A percentile compares a stretch with the other conserved stretches of the same genome.
These are phyloP conservation scores for Mucor indicus DNA, from an alignment of 371 early-diverging fungal species.

Conservation along the genomic window DNA sequence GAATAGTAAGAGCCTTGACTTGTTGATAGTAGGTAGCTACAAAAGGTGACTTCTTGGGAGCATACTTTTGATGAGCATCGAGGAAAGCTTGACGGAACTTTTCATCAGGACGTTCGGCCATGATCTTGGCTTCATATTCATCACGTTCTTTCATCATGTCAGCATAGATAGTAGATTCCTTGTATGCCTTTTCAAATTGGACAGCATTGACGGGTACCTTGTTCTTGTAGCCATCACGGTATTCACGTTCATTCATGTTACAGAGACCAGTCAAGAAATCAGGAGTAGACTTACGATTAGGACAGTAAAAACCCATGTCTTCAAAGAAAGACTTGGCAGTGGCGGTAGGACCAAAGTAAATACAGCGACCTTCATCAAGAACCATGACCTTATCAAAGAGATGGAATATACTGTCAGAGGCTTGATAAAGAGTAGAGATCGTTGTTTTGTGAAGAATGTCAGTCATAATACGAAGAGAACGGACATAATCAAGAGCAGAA, in stretches of 20 bases:
- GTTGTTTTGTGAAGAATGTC: constrained; percentile 58
- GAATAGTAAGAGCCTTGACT: constrained; percentile 57
- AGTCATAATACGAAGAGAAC: constrained; percentile 56
- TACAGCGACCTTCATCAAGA: constrained; percentile 59
- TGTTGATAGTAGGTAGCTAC: constrained; percentile 64
- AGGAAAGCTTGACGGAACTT: constrained; percentile 56
- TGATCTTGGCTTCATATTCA: constrained; percentile 43
- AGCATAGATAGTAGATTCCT: constrained; percentile 33
- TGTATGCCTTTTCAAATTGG: constrained; percentile 53
- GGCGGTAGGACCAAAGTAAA: constrained; percentile 60
- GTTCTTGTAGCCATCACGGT: constrained; percentile 52
- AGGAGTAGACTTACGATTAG: constrained; percentile 73
- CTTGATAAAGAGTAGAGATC: constrained; percentile 58
- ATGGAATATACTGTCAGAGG: constrained; percentile 63
- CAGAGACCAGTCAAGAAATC: constrained; percentile 78
- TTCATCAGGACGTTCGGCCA: constrained; percentile 36
- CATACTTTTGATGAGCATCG: constrained; percentile 57
- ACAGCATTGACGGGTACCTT: constrained; percentile 47
- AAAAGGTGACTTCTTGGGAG: constrained; percentile 55
- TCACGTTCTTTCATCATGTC: constrained; percentile 38
- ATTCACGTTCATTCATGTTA: constrained; percentile 58
- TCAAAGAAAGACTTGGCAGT: constrained; percentile 53
- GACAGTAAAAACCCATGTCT: constrained; percentile 62
- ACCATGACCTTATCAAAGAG: constrained; percentile 68
- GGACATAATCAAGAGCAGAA: constrained; percentile 68